phyloP scores from a whole-genome alignment of 345 rosid genomes.

The Hirschfeldia incana region DNA sequence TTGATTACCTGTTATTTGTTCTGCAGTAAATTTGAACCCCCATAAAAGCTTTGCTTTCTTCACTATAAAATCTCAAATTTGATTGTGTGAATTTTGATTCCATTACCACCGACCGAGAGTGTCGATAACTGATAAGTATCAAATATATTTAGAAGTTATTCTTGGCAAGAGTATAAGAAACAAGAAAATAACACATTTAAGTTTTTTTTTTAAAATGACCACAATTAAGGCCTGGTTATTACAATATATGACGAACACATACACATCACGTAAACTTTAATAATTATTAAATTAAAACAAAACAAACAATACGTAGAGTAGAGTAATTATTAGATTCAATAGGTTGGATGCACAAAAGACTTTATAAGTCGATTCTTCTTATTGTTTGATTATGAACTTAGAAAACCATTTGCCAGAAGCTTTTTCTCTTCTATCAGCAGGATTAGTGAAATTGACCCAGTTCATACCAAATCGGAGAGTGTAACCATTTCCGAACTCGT shows the following conservation, averaged over 20 bases:
- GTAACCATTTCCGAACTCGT: conserved; percentile 33
- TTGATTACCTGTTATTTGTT: no score
- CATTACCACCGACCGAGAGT: no score
- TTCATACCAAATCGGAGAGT: conserved; percentile 35
- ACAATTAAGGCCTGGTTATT: background rate
- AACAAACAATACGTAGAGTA: background rate
- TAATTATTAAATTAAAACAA: background rate
- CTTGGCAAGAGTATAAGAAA: background rate
- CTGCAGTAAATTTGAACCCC: no score
- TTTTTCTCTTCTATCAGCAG: conserved; percentile 29
- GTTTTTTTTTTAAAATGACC: background rate
- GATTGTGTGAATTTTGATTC: no score
- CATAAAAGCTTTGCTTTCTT: no score
- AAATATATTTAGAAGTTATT: no score
- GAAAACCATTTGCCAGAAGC: conserved; percentile 38
- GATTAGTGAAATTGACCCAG: conserved; percentile 38
- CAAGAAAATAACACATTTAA: no score
- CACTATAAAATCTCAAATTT: no score
- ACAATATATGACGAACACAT: background rate
- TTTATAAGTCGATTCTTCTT: background rate
- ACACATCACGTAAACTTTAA: background rate
- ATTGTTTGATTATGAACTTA: conserved; percentile 35
- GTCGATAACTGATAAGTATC: background rate
- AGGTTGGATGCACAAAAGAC: background rate
- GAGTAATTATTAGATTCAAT: background rate